Conservation (phyloP, 2,329 filamentous ascomycete genomes). For the Penicillium sp. region DNA sequence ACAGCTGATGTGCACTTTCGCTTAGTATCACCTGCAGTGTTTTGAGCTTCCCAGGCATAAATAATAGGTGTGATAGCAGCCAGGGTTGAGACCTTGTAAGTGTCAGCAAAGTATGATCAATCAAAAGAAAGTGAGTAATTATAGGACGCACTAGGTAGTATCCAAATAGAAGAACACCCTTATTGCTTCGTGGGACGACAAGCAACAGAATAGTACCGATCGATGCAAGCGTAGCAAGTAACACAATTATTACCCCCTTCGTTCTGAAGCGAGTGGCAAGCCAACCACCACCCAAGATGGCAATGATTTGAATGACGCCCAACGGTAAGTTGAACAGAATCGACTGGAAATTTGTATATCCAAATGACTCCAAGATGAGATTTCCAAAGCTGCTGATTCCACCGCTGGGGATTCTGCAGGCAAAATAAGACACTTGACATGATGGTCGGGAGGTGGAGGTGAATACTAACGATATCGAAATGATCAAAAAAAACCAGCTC, state of each 20-base stretch:
- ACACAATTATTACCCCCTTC: conserved; percentile 48
- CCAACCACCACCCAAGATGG: conserved; percentile 39
- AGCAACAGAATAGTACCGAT: conserved; percentile 52
- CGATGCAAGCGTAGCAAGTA: conserved; percentile 39
- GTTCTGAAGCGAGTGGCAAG: conserved; percentile 44
- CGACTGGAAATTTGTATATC: conserved; percentile 40
- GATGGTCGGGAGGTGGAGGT: too few relatives aligned
- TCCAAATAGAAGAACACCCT: conserved; percentile 52
- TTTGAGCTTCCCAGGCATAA: conserved; percentile 40
- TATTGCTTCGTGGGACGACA: conserved; percentile 48
- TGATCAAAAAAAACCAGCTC: conserved; percentile 33
- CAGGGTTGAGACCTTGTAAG: conserved; percentile 27
- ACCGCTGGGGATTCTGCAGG: conserved; percentile 37
- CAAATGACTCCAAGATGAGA: conserved; percentile 45
- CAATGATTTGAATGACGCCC: conserved; percentile 39
- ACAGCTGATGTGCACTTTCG: conserved; percentile 37
- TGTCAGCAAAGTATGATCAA: not conserved
- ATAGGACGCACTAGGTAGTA: conserved; percentile 48
- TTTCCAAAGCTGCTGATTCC: conserved; percentile 42
- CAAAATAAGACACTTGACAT: not conserved
- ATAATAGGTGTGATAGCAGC: conserved; percentile 38
- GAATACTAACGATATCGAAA: conserved; percentile 23
- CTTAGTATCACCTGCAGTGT: conserved; percentile 40
- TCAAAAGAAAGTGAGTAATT: not conserved
- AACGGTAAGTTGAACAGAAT: conserved; percentile 47